Conservation (phyloP, 192 early-diverging fungal genomes). For the Umbelopsis vinacea region DNA sequence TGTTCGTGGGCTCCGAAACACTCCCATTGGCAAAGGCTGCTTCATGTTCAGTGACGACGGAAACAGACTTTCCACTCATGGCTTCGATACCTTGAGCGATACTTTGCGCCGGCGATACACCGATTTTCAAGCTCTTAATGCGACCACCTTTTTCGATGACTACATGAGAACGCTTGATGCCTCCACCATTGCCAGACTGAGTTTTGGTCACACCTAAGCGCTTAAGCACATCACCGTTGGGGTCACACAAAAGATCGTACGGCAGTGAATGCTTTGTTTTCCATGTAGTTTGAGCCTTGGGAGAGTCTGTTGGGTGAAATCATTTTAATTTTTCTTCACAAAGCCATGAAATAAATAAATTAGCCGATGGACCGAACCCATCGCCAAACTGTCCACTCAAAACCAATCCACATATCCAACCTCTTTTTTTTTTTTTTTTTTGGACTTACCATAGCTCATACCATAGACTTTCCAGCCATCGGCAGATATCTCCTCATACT, state of each 20-base stretch:
- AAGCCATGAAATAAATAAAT: constrained; percentile 1
- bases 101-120: constrained; percentile 6
- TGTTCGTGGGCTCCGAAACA: constrained; percentile 14
- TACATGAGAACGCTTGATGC: constrained; percentile 8
- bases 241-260: constrained; percentile 12
- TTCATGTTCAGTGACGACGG: no score
- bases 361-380: neutral
- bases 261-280: constrained; percentile 1
- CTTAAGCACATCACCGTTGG: neutral
- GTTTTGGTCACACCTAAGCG: constrained; percentile 4
- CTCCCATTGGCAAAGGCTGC: no score
- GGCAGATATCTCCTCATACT: neutral
- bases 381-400: neutral
- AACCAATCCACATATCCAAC: no score
- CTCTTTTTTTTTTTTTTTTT: no score
- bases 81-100: constrained; percentile 6
- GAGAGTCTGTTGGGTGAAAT: neutral
- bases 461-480: constrained; percentile 15
- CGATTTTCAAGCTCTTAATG: constrained; percentile 8
- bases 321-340: no score
- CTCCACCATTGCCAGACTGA: constrained; percentile 3
- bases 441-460: constrained; percentile 13
- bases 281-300: constrained; percentile 12
- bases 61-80: neutral
- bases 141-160: constrained; percentile 13